Evolutionary conservation across 73 alveolate genomes (phyloP).

Genomic region (Diophrys sp.): DNA sequence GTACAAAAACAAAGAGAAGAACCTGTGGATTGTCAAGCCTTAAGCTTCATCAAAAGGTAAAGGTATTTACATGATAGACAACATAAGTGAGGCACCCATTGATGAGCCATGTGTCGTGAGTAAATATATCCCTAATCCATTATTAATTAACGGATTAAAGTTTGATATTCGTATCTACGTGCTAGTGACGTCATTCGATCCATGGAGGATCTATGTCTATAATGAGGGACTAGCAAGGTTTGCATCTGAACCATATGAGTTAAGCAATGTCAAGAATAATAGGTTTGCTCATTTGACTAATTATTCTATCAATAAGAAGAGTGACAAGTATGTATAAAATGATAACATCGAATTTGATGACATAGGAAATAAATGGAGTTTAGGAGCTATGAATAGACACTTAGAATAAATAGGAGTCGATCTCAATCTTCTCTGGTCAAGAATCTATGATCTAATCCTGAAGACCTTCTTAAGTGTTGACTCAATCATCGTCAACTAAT

Average conservation of each 20-base stretch:
- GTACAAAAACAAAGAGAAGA: conserved; percentile 66
- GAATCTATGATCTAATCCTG: conserved; percentile 65
- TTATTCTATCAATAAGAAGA: conserved; percentile 80
- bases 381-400: conserved; percentile 52
- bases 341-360: conserved; percentile 66
- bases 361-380: conserved; percentile 82
- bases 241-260: conserved; percentile 74
- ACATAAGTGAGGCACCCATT: conserved; percentile 60
- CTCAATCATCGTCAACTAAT: background rate
- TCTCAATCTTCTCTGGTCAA: conserved; percentile 53
- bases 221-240: conserved; percentile 85
- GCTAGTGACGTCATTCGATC: conserved; percentile 80
- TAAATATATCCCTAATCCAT: conserved; percentile 81
- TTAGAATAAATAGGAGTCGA: conserved; percentile 61
- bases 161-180: conserved; percentile 82
- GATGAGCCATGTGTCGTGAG: conserved; percentile 81
- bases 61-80: conserved; percentile 80
- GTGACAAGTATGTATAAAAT: conserved; percentile 76
- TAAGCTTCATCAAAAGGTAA: conserved; percentile 76
- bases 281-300: conserved; percentile 80
- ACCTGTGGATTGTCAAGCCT: conserved; percentile 86
- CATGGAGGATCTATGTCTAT: conserved; percentile 78
- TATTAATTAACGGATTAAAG: conserved; percentile 75
- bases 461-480: conserved; percentile 54
- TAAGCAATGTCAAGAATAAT: conserved; percentile 58